Evolutionary conservation across 2,329 filamentous ascomycete species (phyloP).

Genomic region (Ophiostoma himal-ulmi): DNA sequence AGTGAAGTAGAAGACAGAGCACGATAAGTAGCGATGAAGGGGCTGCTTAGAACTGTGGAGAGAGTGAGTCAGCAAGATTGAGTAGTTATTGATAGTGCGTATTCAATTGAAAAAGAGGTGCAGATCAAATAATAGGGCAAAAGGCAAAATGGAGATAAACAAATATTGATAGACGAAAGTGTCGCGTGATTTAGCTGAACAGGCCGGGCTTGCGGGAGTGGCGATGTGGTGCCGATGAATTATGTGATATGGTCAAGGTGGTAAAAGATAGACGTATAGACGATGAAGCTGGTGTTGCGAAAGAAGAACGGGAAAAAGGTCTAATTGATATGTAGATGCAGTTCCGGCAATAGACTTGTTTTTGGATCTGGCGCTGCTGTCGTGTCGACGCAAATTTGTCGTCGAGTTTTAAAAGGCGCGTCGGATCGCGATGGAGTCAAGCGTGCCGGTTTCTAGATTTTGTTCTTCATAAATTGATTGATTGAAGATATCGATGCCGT

Average conservation of each 20-base stretch:
- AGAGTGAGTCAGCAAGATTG: neutral
- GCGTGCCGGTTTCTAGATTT: neutral
- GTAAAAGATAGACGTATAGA: no score
- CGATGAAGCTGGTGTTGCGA: neutral
- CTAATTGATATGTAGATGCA: neutral
- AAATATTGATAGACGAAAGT: no score
- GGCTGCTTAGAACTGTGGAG: neutral
- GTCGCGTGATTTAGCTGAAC: no score
- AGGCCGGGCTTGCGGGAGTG: no score
- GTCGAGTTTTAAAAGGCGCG: neutral
- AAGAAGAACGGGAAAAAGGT: neutral
- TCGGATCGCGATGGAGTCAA: slow-evolving; percentile 3
- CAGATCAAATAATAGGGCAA: neutral
- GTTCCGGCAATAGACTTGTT: neutral
- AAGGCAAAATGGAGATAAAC: neutral
- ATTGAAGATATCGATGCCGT: neutral
- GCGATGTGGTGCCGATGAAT: no score
- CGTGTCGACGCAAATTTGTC: neutral
- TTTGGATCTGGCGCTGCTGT: neutral
- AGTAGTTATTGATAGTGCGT: neutral
- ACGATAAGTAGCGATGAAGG: neutral
- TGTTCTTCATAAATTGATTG: neutral
- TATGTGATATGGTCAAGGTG: no score
- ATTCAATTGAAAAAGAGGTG: neutral
- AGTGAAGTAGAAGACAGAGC: neutral